A percentile compares a stretch with the other conserved stretches of the same genome.
Conservation (phyloP, 352 stramenopile species). For the Pythium dissotocum region DNA sequence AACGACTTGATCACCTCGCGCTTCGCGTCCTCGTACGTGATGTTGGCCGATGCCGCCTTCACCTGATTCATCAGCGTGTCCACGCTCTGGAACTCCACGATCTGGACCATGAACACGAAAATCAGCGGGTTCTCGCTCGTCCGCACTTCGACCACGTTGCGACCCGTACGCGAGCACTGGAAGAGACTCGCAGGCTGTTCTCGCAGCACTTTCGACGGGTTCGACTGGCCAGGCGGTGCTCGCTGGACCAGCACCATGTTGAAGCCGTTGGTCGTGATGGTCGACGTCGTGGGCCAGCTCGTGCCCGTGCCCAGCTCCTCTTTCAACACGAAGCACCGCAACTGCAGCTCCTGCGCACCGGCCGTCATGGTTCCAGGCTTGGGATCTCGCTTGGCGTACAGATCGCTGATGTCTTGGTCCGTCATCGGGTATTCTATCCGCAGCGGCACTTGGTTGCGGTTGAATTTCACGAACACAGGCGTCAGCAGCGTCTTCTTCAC, state of each 20-base stretch:
- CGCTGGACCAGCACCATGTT: conserved; percentile 40
- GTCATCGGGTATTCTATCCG: conserved; percentile 69
- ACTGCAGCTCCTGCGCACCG: conserved; percentile 68
- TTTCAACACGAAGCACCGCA: conserved; percentile 78
- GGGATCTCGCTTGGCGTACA: conserved; percentile 58
- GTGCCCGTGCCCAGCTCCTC: conserved; percentile 68
- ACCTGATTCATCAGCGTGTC: conserved; percentile 66
- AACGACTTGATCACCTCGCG: conserved; percentile 82
- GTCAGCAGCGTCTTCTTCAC: conserved; percentile 60
- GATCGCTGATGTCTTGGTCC: conserved; percentile 72
- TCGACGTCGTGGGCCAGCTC: conserved; percentile 68
- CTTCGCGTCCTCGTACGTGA: conserved; percentile 76
- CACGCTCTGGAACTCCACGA: conserved; percentile 67
- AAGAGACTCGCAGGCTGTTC: conserved; percentile 79
- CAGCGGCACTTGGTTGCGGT: conserved; percentile 44
- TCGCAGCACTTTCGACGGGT: conserved; percentile 79
- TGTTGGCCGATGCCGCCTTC: conserved; percentile 50
- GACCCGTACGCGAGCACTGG: conserved; percentile 60
- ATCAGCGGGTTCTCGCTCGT: conserved; percentile 61
- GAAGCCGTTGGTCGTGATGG: conserved; percentile 75
- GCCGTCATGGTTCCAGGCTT: conserved; percentile 55
- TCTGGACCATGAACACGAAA: conserved; percentile 75
- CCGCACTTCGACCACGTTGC: conserved; percentile 74
- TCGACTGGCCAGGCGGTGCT: conserved; percentile 68
- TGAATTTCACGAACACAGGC: conserved; percentile 67